Base-by-base conservation (phyloP, 2,329 filamentous ascomycete species). In the Diplodia sapinea region DNA sequence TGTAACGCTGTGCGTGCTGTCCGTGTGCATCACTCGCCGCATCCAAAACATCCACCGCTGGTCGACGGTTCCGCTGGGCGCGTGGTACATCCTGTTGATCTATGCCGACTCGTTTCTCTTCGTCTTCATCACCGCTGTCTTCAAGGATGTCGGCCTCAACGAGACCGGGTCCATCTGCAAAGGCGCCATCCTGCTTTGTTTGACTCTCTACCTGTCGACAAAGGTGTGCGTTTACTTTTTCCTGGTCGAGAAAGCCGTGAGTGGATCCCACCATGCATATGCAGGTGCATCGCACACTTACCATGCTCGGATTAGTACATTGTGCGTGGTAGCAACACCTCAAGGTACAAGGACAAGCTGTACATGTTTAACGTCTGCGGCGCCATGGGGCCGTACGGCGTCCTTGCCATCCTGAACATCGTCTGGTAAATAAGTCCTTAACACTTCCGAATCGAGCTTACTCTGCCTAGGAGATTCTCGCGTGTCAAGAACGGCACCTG, bases 401-500 rank as follows among this genome's bases (percentile, higher is more conserved):
- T 56, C 8, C n/a, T 66, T n/a, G 54, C 43, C 31, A 38, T 57
- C n/a, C 40, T 66, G n/a, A 63, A 63, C 47, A 63, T 63, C 29
- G 40, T 63, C 12, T 63, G 59, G 59, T 63, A 38, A 29, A 23
- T 6, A 4, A 4, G 26, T 26, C 26, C 50, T n/a, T 1, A 15
- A 20, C 33, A 11, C 57, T 9, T 13, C 15, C 26, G 31, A 9
- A n/a, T 26, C 6, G 31, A 33, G 6, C 47, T 9, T 1, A 23
- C 11, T 40, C 11, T 11, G 12, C 9, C 6, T 12, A 63, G 59
- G 59, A 51, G 59, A 63, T 63, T 63, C 47, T 63, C 59, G 5
- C 59, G 17, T 13, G 13, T 63, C 31, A 12, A 38, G 13, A 17
- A 51, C 56, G 64, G 64, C 4, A 49, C 29, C 6, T 90, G 88